Evolutionary conservation across 371 early-diverging fungal genomes (phyloP).

Genomic region (Lichtheimia corymbifera): DNA sequence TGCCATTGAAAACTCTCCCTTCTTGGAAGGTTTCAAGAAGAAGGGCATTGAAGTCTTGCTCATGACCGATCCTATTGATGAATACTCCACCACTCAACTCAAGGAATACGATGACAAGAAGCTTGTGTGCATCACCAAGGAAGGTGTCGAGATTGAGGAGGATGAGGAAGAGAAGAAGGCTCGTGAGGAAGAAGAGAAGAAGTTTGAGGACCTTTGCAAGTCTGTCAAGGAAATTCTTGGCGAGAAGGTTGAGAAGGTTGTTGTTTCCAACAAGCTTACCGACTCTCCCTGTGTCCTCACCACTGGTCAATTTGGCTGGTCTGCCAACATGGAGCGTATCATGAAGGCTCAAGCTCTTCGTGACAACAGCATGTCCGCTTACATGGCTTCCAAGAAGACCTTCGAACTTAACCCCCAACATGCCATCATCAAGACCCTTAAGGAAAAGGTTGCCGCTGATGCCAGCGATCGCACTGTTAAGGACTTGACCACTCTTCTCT

Average conservation of each 20-base stretch:
- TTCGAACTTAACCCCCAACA: conserved; percentile 97
- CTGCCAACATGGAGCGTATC: conserved; percentile 99
- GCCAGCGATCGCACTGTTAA: conserved; percentile 97
- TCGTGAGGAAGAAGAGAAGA: conserved; percentile 86
- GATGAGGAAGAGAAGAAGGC: conserved; percentile 94
- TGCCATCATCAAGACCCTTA: conserved; percentile 91
- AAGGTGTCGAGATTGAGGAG: conserved; percentile 97
- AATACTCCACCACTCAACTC: conserved; percentile 96
- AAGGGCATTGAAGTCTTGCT: conserved; percentile 95
- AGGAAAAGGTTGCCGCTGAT: conserved; percentile 86
- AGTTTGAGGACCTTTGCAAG: conserved; percentile 82
- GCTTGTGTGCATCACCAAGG: conserved; percentile 97
- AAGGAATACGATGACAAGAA: conserved; percentile 99
- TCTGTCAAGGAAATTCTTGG: conserved; percentile 91
- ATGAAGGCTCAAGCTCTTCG: conserved; percentile 99
- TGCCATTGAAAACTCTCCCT: conserved; percentile 96
- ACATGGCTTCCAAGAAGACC: conserved; percentile 99
- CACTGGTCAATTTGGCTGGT: conserved; percentile 98
- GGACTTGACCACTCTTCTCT: conserved; percentile 93
- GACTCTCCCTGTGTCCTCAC: conserved; percentile 97
- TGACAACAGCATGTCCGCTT: conserved; percentile 93
- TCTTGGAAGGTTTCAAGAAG: conserved; percentile 98
- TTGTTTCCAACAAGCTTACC: conserved; percentile 90
- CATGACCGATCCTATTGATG: conserved; percentile 96
- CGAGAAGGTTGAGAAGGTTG: conserved; percentile 98